Evolutionary conservation across 202 grass and related monocot genomes (phyloP).

Genomic region (Digitaria exilis): DNA sequence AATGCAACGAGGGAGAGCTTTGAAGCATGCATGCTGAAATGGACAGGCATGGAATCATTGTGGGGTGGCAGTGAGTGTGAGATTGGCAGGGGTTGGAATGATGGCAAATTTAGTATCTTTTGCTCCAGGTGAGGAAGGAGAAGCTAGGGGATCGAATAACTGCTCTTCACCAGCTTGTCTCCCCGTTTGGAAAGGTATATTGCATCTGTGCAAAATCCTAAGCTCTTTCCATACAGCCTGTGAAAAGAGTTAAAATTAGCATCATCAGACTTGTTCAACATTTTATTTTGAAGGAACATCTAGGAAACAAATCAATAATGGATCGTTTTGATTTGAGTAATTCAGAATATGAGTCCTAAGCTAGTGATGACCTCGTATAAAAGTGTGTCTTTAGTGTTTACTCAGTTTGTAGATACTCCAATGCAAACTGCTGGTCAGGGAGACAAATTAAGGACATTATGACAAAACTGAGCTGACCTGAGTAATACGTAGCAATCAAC

Average conservation of each 20-base stretch:
- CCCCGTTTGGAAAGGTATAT: constrained; percentile 97
- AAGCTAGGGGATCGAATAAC: constrained; percentile 99
- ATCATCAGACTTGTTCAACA: background rate
- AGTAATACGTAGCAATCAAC: background rate
- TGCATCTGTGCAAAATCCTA: background rate
- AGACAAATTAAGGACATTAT: background rate
- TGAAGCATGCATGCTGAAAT: constrained; percentile 53
- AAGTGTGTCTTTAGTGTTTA: background rate
- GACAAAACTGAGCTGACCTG: constrained; percentile 7
- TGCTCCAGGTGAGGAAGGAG: constrained; percentile 95
- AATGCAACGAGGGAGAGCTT: constrained; percentile 31
- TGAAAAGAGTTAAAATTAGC: background rate
- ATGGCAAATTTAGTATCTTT: constrained; percentile 55
- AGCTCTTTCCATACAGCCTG: background rate
- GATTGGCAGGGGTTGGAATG: constrained; percentile 39
- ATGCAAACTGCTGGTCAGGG: background rate
- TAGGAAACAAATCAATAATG: background rate
- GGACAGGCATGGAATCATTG: constrained; percentile 66
- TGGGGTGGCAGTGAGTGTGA: constrained; percentile 40
- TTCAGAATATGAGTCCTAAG: background rate
- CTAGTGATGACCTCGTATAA: background rate
- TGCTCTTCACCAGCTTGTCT: constrained; percentile 96
- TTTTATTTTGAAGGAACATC: background rate
- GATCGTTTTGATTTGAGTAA: background rate
- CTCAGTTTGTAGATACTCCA: background rate